Evolutionary conservation across 345 rosid genomes (phyloP).

Genomic region (Gossypium stocksii): DNA sequence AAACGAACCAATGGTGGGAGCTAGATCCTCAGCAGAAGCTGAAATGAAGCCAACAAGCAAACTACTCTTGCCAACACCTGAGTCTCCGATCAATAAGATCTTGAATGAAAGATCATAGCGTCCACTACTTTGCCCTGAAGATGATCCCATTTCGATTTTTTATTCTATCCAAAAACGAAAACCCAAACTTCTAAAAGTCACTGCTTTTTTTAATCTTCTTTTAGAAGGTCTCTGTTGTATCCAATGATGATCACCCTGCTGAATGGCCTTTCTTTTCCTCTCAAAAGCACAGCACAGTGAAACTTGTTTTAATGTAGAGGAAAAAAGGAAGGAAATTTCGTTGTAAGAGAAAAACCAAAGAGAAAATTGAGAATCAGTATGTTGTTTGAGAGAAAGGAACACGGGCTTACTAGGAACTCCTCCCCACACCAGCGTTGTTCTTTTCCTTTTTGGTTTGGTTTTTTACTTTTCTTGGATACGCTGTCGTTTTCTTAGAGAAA

Average conservation of each 20-base stretch:
- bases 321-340: slow-evolving; percentile 5
- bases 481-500: too few species aligned
- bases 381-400: neutral
- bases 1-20: slow-evolving; percentile 78
- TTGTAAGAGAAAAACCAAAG: neutral
- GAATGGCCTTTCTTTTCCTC: slow-evolving; percentile 8
- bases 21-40: slow-evolving; percentile 56
- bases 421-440: neutral
- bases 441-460: neutral
- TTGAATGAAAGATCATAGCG: slow-evolving; percentile 82
- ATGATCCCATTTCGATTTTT: slow-evolving; percentile 56
- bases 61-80: slow-evolving; percentile 95
- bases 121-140: slow-evolving; percentile 62
- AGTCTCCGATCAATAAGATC: slow-evolving; percentile 95
- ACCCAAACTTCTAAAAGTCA: slow-evolving; percentile 1
- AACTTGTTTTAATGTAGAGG: neutral
- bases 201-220: neutral
- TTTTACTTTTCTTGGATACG: neutral
- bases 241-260: slow-evolving; percentile 27
- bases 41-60: slow-evolving; percentile 95
- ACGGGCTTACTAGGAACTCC: neutral
- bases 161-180: slow-evolving; percentile 3
- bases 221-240: slow-evolving; percentile 20
- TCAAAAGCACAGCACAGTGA: slow-evolving; percentile 27
- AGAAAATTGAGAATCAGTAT: slow-evolving; percentile 3